Percentiles rank a stretch among this genome's conserved stretches.
These are phyloP conservation scores for Cercospora berteroae DNA, from an alignment of 2,329 filamentous ascomycete genomes.

Conservation along the genomic window DNA sequence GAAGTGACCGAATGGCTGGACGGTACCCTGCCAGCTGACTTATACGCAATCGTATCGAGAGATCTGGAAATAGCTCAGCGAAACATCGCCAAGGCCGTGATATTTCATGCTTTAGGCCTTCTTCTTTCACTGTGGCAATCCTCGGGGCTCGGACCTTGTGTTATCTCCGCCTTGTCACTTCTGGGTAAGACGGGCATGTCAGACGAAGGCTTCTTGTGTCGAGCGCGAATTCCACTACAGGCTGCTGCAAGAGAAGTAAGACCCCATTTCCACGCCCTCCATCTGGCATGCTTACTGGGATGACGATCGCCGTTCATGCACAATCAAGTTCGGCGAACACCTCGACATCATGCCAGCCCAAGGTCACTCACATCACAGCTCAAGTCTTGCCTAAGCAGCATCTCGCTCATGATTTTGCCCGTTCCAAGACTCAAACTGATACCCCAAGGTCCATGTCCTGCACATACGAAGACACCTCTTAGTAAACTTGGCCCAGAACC, in stretches of 20 bases:
- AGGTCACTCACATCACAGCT: constrained; percentile 61
- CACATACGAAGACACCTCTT: constrained; percentile 74
- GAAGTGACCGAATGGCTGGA: neutral
- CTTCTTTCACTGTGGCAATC: neutral
- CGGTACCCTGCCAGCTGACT: neutral
- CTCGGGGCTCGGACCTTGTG: neutral
- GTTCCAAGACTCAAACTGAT: constrained; percentile 96
- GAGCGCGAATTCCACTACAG: neutral
- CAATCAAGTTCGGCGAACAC: neutral
- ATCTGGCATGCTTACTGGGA: too few relatives aligned
- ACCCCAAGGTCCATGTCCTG: constrained; percentile 96
- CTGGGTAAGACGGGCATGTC: neutral
- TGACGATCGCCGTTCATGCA: neutral
- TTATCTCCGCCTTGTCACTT: neutral
- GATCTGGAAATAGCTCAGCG: neutral
- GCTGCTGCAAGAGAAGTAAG: neutral
- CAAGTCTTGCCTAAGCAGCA: constrained; percentile 51
- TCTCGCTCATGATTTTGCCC: constrained; percentile 58
- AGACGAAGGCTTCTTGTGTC: neutral
- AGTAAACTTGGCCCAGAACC: too few relatives aligned
- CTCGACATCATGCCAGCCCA: constrained; percentile 24
- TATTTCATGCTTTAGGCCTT: neutral
- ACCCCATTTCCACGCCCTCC: too few relatives aligned
- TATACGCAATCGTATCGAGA: neutral
- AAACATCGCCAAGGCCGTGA: neutral